Conservation (phyloP, 2,329 filamentous ascomycete genomes). For the Ascochyta pisi region DNA sequence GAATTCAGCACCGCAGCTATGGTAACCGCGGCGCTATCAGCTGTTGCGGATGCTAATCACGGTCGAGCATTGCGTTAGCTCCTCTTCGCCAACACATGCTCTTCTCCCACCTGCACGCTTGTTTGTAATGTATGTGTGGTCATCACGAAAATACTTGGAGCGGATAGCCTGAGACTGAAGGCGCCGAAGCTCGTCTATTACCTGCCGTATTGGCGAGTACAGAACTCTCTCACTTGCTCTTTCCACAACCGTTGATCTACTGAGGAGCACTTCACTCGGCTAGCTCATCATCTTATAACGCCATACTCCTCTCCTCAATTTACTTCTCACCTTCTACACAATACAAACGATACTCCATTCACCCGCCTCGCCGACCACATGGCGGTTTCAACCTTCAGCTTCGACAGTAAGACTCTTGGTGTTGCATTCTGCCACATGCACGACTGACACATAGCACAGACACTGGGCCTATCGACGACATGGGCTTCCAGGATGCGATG, state of each 20-base stretch:
- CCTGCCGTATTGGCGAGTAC: not conserved
- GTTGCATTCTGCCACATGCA: not conserved
- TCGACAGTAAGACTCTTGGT: constrained; percentile 22
- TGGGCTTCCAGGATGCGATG: constrained; percentile 12
- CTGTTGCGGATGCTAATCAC: too few relatives aligned
- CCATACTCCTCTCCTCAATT: not conserved
- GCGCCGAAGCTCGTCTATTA: not conserved
- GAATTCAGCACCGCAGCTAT: too few relatives aligned
- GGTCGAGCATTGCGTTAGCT: too few relatives aligned
- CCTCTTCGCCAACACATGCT: too few relatives aligned
- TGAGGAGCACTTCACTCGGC: constrained; percentile 3
- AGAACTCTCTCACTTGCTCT: constrained; percentile 3
- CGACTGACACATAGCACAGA: constrained; percentile 16
- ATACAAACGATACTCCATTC: not conserved
- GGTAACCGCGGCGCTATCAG: too few relatives aligned
- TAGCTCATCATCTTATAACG: not conserved
- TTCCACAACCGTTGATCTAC: not conserved
- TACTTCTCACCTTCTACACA: not conserved
- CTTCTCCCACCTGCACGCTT: not conserved
- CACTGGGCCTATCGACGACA: constrained; percentile 13
- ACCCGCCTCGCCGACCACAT: constrained; percentile 14
- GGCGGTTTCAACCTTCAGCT: constrained; percentile 20
- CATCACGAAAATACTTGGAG: not conserved
- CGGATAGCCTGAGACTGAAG: too few relatives aligned
- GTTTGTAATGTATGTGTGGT: not conserved